Conservation (phyloP, 2,329 filamentous ascomycete genomes). For the Scorias spongiosa region DNA sequence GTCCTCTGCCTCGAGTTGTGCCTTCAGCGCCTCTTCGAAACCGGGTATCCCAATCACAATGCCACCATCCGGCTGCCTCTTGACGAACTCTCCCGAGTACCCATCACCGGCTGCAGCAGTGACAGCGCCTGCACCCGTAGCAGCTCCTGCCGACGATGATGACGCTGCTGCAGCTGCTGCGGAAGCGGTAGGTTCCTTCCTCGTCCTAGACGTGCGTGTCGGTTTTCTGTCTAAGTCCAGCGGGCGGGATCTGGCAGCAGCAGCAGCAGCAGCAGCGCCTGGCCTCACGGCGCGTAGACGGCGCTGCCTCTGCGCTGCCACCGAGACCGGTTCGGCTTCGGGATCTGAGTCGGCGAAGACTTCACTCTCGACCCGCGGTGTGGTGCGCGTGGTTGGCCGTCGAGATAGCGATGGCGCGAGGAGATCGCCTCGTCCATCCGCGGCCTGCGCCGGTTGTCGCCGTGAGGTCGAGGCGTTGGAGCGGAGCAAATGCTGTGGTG, state of each 20-base stretch:
- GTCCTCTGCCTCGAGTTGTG: slow-evolving; percentile 4
- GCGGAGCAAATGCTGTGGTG: slow-evolving; percentile 11
- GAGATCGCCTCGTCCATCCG: slow-evolving; percentile 6
- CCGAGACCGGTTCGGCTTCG: slow-evolving; percentile 6
- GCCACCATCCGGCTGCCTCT: slow-evolving; percentile 13
- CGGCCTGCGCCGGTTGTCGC: slow-evolving; percentile 4
- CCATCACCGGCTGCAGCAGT: not conserved
- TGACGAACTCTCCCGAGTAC: slow-evolving; percentile 12
- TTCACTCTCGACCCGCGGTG: slow-evolving; percentile 11
- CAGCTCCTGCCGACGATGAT: not conserved
- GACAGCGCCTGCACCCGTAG: not conserved
- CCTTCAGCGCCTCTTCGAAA: slow-evolving; percentile 2
- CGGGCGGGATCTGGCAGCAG: slow-evolving; percentile 3
- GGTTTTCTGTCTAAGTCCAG: slow-evolving; percentile 6
- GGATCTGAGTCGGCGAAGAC: slow-evolving; percentile 14
- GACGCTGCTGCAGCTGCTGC: not conserved
- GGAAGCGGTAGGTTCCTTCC: slow-evolving; percentile 1
- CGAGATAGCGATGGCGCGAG: slow-evolving; percentile 13
- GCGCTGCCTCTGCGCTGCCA: slow-evolving; percentile 5
- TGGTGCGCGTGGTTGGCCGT: slow-evolving; percentile 10
- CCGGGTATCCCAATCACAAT: slow-evolving; percentile 9
- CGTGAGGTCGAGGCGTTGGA: slow-evolving; percentile 13
- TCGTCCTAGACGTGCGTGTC: slow-evolving; percentile 2
- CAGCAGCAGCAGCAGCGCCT: not conserved
- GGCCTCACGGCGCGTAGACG: not conserved